These are phyloP conservation scores for Micractinium sp. DNA, from an alignment of 139 green algal genomes.

Conservation along the genomic window DNA sequence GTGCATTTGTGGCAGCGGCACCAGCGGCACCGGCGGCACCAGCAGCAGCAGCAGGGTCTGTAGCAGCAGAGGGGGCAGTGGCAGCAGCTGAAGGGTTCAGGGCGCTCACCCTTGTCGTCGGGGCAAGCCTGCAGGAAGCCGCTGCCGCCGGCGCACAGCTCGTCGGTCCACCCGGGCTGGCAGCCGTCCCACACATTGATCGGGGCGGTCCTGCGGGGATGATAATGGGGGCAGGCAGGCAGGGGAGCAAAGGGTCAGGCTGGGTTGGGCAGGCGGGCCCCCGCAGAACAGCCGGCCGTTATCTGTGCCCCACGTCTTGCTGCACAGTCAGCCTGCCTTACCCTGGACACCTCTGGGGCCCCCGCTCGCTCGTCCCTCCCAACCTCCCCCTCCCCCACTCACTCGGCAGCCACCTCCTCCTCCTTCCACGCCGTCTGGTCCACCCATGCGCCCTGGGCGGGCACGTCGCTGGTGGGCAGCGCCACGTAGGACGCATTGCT, in stretches of 20 bases:
- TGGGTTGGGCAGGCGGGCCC: no score
- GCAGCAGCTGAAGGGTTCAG: background rate
- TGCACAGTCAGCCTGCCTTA: no score
- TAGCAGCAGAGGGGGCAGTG: no score
- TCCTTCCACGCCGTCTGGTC: constrained; percentile 4
- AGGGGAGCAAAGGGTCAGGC: background rate
- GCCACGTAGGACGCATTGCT: background rate
- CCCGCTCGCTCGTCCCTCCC: no score
- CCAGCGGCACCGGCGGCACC: no score
- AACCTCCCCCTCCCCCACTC: no score
- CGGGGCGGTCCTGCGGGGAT: background rate
- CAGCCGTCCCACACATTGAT: constrained; percentile 7
- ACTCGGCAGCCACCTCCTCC: background rate
- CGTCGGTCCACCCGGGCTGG: background rate
- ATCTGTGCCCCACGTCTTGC: no score
- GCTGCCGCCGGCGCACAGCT: background rate
- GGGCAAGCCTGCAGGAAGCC: constrained; percentile 12
- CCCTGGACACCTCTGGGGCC: no score
- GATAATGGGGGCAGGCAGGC: background rate
- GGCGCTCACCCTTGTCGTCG: background rate
- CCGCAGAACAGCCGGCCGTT: no score
- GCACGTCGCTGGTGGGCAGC: background rate
- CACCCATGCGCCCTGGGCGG: background rate
- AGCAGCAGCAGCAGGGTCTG: no score
- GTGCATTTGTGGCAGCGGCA: background rate